Base-by-base conservation (phyloP, 2,329 filamentous ascomycete genomes). In the Aspergillus clavatus region DNA sequence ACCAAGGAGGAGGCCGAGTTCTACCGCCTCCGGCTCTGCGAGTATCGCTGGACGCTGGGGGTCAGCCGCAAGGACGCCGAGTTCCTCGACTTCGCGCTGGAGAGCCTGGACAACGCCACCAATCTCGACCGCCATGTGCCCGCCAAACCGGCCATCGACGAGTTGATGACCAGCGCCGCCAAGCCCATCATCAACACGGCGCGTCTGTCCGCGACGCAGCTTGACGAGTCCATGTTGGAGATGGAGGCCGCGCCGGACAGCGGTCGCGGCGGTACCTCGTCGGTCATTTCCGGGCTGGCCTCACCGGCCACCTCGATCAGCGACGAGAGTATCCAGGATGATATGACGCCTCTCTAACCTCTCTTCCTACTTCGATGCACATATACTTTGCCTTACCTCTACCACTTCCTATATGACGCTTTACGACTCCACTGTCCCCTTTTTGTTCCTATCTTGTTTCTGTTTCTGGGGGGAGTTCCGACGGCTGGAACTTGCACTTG, bases 11-110 rank as follows among this genome's bases (percentile, higher is more conserved):
- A 97, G 67, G 88, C 87, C 0, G 88, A 93, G 24, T 97, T 95
- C 77, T 98, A 97, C 69, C 82, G 87, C 28, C 79, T 87, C 10
- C 77, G 91, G 1, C 71, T 97, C 18, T 84, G 83, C 48, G 91
- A 98, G 69, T 97, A 96, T 63, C 81, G 89, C 40, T 98, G 91
- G 91, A 96, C 91, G 7, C 74, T 97, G 44, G 86, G 85, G 7
- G 90, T 97, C 38, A 90, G 85, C 67, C 84, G 82, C 36, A 88
- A 89, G 63, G 82, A 86, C 38, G 79, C 78, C 8, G 71, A 64
- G 41, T 71, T 71, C 53, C 57, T 71, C 50, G 48, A 66, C 52
- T 88, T 87, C 56, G 85, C 86, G n/a, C 83, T 89, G 72, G 83
- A 83, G 2, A 87, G 87, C 76, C 71, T 89, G 35, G 86, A 89